Base-by-base conservation (phyloP, 176 grass and related monocot genomes). In the Pharus latifolius region DNA sequence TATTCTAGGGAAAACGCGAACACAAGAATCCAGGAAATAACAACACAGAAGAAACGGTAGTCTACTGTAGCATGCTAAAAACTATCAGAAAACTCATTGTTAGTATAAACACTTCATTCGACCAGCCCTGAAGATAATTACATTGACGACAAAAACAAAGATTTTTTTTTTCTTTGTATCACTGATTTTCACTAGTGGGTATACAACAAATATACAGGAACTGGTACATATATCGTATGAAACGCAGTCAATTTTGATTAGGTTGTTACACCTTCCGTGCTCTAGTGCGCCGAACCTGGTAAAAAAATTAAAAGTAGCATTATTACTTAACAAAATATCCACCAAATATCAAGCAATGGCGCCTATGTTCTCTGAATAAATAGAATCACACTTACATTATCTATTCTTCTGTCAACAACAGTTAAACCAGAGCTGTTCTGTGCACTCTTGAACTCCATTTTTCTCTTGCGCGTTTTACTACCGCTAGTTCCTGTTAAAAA, bases 401-500 rank as follows among this genome's bases (percentile, higher is more conserved):
- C 48, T 48, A 25, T 26, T 43, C n/a, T n/a, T n/a, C 51, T 56
- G 43, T 28, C 65, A 24, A 28, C 52, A 23, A 2, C 80, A 14
- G 81, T 65, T 84, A 75, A 31, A 65, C 60, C 80, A 22, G 80
- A 76, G 18, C 60, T 53, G 27, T 54, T 76, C 34, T 80, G 43
- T 57, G 31, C 57, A 43, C 12, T 74, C 42, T 20, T 65, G 52
- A 63, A 60, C 68, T 75, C 75, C 30, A 84, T 18, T 27, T 58
- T n/a, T 49, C 86, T 88, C 65, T 88, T 84, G 27, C 86, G 56
- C 37, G 67, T 88, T 67, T 38, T 85, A 32, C 48, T 65, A 48
- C 60, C 29, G 70, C 41, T 22, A 17, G 57, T 19, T 54, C 26
- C 85, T 61, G 43, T 29, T 68, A 55, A 42, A 41, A 49, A 38